Evolutionary conservation across 2,329 filamentous ascomycete genomes (phyloP).

Genomic region (Aspergillus spinulosporus): DNA sequence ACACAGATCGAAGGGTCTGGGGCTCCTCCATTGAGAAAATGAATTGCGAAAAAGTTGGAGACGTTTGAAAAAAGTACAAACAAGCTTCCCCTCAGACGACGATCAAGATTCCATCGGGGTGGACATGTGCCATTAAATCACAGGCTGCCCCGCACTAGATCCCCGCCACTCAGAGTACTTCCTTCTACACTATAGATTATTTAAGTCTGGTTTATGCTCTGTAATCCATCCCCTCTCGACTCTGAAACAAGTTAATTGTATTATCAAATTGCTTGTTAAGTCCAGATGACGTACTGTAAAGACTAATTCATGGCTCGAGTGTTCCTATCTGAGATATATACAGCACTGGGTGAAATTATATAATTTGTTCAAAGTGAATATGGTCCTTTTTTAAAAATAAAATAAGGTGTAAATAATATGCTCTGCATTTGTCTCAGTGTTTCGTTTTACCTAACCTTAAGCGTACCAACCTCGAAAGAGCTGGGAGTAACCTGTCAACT

Average conservation of each 20-base stretch:
- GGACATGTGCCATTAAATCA: slow-evolving; percentile 17
- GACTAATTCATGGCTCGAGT: too few species aligned
- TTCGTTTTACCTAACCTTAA: neutral
- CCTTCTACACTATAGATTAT: neutral
- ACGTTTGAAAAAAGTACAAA: neutral
- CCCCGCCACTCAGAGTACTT: neutral
- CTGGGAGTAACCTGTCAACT: neutral
- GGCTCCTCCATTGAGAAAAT: slow-evolving; percentile 48
- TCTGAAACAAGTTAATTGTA: too few species aligned
- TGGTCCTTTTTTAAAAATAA: neutral
- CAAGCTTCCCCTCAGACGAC: slow-evolving; percentile 24
- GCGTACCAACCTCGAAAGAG: neutral
- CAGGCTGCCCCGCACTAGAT: slow-evolving; percentile 19
- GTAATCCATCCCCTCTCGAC: too few species aligned
- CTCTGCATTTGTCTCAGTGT: neutral
- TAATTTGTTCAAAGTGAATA: neutral
- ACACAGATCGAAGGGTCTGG: slow-evolving; percentile 57
- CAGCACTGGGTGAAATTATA: neutral
- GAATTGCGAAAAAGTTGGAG: neutral
- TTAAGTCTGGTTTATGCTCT: neutral
- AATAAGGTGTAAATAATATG: too few species aligned
- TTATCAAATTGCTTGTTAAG: neutral
- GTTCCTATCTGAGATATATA: too few species aligned
- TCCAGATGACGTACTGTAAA: too few species aligned
- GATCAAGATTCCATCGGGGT: slow-evolving; percentile 10